Evolutionary conservation across 208 protist genomes (phyloP), one percentile per base, ranked within the genome.

Genomic region (Wallacemonas sp.): DNA sequence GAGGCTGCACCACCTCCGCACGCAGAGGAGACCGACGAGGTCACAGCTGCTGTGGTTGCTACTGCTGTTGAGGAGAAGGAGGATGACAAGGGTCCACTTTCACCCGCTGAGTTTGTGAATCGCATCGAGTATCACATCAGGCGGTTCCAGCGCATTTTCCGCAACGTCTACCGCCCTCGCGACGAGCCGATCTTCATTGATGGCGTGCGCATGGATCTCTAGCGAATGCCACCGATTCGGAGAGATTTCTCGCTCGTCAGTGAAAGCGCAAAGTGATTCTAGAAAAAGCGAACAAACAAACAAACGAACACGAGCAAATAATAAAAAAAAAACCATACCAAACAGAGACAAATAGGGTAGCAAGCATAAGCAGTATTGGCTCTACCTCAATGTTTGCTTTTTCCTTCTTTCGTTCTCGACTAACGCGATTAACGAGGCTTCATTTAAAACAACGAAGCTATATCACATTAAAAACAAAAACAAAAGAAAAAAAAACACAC

Each of bases 121-220:
- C 28, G 26, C 6, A 41, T 89, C n/a, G 68, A 81, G 49, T 59
- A 64, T 14, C 66, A 81, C 27, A 56, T 93, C 26, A 62, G 72
- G 28, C 74, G 80, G 27, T 75, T 89, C 15, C 68, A 81, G 51
- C 71, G 81, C 46, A 70, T 87, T 0, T 82, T 86, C 49, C 63
- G 39, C 28, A 74, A 66, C 26, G 75, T 84, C 1, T 80, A 86
- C 72, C 75, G 81, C 11, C 88, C 88, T 0, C 71, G 73, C 5
- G 85, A 91, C 24, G 49, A 53, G 17, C 84, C 84, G 1, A 87
- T 94, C 36, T 66, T 94, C 28, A 84, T 94, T 76, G 79, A 92
- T 47, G 88, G 85, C 28, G 82, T 90, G 53, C n/a, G 72, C 14
- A 90, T 85, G 70, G 88, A 94, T 60, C 15, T 55, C 22, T 59